Percentiles rank a stretch among this genome's conserved stretches.
Evolutionary conservation across 2,329 filamentous ascomycete species (phyloP).

Genomic region (Blastomyces gilchristii): DNA sequence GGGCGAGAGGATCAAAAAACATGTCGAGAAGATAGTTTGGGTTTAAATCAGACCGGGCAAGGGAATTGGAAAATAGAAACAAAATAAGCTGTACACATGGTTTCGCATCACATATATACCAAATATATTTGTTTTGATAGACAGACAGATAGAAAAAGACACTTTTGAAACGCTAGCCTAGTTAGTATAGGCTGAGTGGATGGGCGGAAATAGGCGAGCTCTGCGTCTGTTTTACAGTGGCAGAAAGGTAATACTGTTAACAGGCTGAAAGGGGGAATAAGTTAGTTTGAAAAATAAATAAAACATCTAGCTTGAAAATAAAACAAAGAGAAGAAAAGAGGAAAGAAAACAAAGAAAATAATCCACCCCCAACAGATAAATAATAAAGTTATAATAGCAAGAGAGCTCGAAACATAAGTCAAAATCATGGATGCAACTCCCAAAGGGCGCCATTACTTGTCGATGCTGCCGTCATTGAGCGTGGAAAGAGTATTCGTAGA

Average conservation of each 20-base stretch:
- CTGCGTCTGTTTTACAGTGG: not conserved
- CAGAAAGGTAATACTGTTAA: not conserved
- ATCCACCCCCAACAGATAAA: not conserved
- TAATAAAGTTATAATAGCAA: slow-evolving; percentile 16
- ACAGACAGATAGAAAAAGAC: not conserved
- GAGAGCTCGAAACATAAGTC: slow-evolving; percentile 11
- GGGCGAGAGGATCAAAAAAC: not conserved
- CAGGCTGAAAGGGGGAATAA: slow-evolving; percentile 6
- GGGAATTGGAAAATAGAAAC: not conserved
- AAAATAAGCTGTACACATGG: slow-evolving; percentile 1
- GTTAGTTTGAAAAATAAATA: not conserved
- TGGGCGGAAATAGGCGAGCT: not conserved
- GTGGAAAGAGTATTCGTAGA: slow-evolving; percentile 20
- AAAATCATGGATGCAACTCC: slow-evolving; percentile 12
- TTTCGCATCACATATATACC: slow-evolving; percentile 1
- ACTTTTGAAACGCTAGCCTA: not conserved
- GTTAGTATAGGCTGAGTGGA: not conserved
- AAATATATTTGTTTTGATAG: slow-evolving; percentile 3
- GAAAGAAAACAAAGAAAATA: not conserved
- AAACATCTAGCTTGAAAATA: not conserved
- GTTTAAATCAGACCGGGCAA: not conserved
- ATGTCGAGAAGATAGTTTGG: not conserved
- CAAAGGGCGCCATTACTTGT: slow-evolving; percentile 17
- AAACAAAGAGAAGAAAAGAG: not conserved
- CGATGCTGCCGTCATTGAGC: slow-evolving; percentile 17